A percentile compares a stretch with the other conserved stretches of the same genome.
Evolutionary conservation across 805 yeast genomes (phyloP).

Genomic region (Yueomyces sp.): DNA sequence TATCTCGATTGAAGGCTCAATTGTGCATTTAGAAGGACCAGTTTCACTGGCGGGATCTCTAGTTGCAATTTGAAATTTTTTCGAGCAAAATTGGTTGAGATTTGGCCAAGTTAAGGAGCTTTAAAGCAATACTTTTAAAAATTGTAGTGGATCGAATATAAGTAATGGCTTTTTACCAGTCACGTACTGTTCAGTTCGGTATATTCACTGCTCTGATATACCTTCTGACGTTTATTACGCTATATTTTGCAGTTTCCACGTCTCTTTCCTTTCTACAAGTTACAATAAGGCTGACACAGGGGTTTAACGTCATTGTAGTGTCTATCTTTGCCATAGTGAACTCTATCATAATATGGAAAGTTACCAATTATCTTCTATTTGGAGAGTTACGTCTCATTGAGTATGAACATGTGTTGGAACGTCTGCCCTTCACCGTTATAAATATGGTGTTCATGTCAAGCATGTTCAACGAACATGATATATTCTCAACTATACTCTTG

Average conservation of each 20-base stretch:
- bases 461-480: conserved; percentile 35
- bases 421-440: conserved; percentile 50
- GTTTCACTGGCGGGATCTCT: no score
- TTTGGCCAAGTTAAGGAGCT: no score
- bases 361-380: conserved; percentile 43
- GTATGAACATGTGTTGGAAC: conserved; percentile 56
- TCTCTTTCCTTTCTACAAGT: conserved; percentile 27
- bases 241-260: conserved; percentile 13
- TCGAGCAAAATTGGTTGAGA: no score
- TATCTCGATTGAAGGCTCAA: no score
- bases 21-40: no score
- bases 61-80: no score
- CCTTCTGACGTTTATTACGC: conserved; percentile 9
- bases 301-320: conserved; percentile 30
- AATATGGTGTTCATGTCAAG: conserved; percentile 46
- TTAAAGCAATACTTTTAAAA: no score
- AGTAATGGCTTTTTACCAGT: background rate
- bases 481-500: conserved; percentile 30
- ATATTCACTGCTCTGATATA: conserved; percentile 9
- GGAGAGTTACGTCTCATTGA: conserved; percentile 69
- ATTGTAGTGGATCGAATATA: no score
- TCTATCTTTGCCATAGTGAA: conserved; percentile 33
- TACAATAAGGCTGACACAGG: conserved; percentile 37
- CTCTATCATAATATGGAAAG: conserved; percentile 29
- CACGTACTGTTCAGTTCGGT: conserved; percentile 8